Percentiles rank a stretch among this genome's conserved stretches.
phyloP scores from a whole-genome alignment of 2,329 filamentous ascomycete genomes.

The Fusarium protoensiforme region DNA sequence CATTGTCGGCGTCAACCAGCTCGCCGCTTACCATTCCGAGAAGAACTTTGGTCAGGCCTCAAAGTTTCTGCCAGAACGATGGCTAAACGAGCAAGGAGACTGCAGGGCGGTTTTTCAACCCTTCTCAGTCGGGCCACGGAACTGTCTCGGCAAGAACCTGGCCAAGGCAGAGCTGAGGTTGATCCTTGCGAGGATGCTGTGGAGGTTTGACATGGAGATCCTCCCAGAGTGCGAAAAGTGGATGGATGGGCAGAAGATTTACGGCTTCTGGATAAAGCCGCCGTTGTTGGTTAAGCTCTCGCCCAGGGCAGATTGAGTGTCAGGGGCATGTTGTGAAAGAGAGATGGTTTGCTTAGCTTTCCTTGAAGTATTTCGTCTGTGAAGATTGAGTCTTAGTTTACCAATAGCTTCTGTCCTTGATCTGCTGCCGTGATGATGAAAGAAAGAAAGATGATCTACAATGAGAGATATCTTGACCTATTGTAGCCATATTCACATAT shows the following conservation, averaged over 20 bases:
- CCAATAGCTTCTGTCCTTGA: not conserved
- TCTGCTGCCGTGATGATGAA: not conserved
- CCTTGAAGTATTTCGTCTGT: not conserved
- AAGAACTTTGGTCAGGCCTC: constrained; percentile 14
- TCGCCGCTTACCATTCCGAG: constrained; percentile 22
- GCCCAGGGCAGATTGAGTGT: not conserved
- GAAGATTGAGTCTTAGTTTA: not conserved
- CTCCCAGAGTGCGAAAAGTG: constrained; percentile 10
- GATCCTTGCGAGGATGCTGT: constrained; percentile 28
- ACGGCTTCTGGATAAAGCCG: constrained; percentile 37
- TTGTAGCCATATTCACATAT: not conserved
- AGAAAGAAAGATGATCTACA: not conserved
- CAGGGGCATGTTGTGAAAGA: not conserved
- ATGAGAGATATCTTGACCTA: too few relatives aligned
- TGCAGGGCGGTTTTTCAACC: constrained; percentile 27
- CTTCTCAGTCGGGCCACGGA: constrained; percentile 29
- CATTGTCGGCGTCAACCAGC: constrained; percentile 30
- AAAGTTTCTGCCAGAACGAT: constrained; percentile 28
- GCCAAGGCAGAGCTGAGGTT: constrained; percentile 32
- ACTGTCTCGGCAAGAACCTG: constrained; percentile 32
- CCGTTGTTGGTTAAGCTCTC: constrained; percentile 3
- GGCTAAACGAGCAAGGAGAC: constrained; percentile 9
- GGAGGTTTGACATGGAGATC: constrained; percentile 33
- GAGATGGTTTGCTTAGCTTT: not conserved
- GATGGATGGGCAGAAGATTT: constrained; percentile 31